Evolutionary conservation across 495 filamentous ascomycete genomes (phyloP), one percentile per base, ranked within the genome.

Genomic region (Hyaloscypha hepaticicola): DNA sequence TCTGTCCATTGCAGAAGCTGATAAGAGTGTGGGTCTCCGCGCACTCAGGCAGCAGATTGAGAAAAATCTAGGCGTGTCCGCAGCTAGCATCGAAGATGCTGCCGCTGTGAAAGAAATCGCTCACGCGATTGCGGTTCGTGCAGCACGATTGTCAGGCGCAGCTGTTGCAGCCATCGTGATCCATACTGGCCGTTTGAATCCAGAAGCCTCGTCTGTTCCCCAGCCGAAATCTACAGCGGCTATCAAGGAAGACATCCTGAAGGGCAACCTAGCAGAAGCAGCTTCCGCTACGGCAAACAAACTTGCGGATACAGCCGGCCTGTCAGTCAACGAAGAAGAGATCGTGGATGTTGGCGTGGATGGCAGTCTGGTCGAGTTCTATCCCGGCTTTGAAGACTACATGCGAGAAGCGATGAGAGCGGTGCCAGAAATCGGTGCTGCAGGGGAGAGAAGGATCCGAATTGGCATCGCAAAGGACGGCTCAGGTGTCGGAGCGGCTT

Each of bases 381-480:
- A 96, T 76, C 93, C 93, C 26, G 85, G 85, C 66, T 97, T 96
- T 74, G 85, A 93, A 68, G 86, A 84, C 22, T 84, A 90, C 75
- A 83, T 97, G 72, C 85, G 87, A 26, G 89, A 92, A 69, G 89
- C 90, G 26, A 74, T 97, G 58, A 77, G 85, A 25, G 83, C 83
- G 60, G 82, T 96, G 21, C 80, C 87, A 29, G 83, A 87, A 61
- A 87, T 96, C 69, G 93, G 92, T 12, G 75, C 72, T 12, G 79
- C 81, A 12, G 90, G 91, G 9, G 91, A 94, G 60, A 87, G 88
- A 75, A 88, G 85, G 74, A 84, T 97, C 65, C 82, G 90, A 49
- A 96, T 97, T 69, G 93, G 92, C 14, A 91, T 97, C 75, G 93
- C 93, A 59, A 94, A 95, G 83, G 93, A 97, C 77, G 93, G 93